A percentile compares a stretch with the other conserved stretches of the same genome.
Evolutionary conservation across 2,329 filamentous ascomycete species (phyloP).

Genomic region (Penicillium verrucosum): DNA sequence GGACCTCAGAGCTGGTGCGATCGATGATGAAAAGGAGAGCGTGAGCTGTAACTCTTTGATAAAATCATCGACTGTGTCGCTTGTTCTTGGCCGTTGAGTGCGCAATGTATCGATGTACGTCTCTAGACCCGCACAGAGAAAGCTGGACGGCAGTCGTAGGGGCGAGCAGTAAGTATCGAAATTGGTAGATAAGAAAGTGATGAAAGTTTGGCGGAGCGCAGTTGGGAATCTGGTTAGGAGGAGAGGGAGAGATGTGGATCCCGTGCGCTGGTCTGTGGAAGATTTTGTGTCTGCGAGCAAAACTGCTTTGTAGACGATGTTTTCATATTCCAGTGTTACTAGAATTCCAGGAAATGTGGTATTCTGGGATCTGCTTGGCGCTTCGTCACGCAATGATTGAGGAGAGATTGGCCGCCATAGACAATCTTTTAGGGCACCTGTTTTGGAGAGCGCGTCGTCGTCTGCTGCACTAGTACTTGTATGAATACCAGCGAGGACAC

Average conservation of each 20-base stretch:
- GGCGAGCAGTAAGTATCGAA: conserved; percentile 51
- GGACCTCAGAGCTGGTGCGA: conserved; percentile 35
- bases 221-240: conserved; percentile 52
- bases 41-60: conserved; percentile 42
- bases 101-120: conserved; percentile 29
- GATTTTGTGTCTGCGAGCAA: conserved; percentile 42
- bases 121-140: conserved; percentile 47
- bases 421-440: conserved; percentile 49
- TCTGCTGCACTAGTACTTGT: conserved; percentile 30
- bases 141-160: conserved; percentile 44
- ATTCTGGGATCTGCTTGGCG: conserved; percentile 25
- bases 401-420: conserved; percentile 42
- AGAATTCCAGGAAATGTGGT: conserved; percentile 41
- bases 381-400: conserved; percentile 30
- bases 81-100: background rate
- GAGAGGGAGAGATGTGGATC: conserved; percentile 50
- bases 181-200: conserved; percentile 48
- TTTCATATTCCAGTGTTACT: conserved; percentile 51
- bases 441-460: conserved; percentile 43
- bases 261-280: conserved; percentile 18
- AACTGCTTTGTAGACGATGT: conserved; percentile 50
- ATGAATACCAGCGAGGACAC: conserved; percentile 47
- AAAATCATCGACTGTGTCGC: conserved; percentile 27
- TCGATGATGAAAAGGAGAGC: conserved; percentile 34
- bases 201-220: conserved; percentile 47